phyloP scores from a whole-genome alignment of 1,139 yeast genomes.

The Blastobotrys serpentis region DNA sequence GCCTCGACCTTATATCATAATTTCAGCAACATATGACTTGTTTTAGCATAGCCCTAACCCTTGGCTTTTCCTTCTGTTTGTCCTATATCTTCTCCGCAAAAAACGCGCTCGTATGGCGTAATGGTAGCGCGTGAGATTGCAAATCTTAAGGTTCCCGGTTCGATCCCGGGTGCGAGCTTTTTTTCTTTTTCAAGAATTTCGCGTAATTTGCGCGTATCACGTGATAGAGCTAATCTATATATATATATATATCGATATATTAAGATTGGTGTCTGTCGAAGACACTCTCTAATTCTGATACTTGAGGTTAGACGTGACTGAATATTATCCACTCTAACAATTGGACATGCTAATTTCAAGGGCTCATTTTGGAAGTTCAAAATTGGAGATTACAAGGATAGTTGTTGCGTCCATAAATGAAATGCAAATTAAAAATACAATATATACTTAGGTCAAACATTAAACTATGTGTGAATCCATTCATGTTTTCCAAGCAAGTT shows the following conservation, averaged over 20 bases:
- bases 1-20: not conserved
- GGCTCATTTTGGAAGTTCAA: no score
- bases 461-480: constrained; percentile 12
- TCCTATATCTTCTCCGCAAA: not conserved
- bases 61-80: not conserved
- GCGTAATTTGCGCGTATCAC: no score
- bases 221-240: no score
- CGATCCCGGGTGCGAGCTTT: constrained; percentile 19
- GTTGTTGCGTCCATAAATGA: not conserved
- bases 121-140: constrained; percentile 19
- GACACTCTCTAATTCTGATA: no score
- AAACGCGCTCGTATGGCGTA: constrained; percentile 17
- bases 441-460: not conserved
- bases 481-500: constrained; percentile 13
- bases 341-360: no score
- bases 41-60: constrained; percentile 6
- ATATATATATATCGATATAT: no score
- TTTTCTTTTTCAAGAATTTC: no score
- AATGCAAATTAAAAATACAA: constrained; percentile 1
- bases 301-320: no score
- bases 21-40: not conserved
- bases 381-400: no score
- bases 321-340: no score
- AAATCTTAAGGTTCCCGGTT: constrained; percentile 19
- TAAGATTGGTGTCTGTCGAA: no score